phyloP scores from a whole-genome alignment of 345 rosid species.

The Aquilaria yunnanensis region DNA sequence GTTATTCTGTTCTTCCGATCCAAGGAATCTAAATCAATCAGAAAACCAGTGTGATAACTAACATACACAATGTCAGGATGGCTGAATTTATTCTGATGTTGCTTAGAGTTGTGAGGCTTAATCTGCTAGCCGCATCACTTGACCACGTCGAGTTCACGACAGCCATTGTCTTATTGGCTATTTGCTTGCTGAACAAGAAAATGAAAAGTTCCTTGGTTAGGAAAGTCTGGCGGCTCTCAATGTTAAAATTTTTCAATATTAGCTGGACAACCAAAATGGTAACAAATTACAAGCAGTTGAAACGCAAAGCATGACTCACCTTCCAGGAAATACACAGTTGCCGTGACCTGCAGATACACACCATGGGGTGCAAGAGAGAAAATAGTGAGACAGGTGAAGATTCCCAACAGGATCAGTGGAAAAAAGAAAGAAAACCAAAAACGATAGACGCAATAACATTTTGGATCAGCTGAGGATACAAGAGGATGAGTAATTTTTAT shows the following conservation, averaged over 20 bases:
- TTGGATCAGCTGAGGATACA: constrained; percentile 1
- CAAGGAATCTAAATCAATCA: constrained; percentile 13
- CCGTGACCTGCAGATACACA: constrained; percentile 57
- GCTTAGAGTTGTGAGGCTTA: constrained; percentile 18
- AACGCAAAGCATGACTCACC: constrained; percentile 34
- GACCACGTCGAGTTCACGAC: constrained; percentile 43
- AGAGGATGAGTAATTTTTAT: neutral
- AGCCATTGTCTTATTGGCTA: constrained; percentile 49
- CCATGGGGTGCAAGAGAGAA: neutral
- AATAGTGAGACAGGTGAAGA: no score
- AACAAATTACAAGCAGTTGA: neutral
- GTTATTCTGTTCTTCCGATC: neutral
- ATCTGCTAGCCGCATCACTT: constrained; percentile 28
- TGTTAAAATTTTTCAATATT: neutral
- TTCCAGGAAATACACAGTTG: constrained; percentile 84
- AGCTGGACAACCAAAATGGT: neutral
- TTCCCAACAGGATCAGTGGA: neutral
- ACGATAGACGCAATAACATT: neutral
- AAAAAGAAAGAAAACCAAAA: neutral
- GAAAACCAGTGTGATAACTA: constrained; percentile 25
- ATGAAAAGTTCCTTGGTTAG: neutral
- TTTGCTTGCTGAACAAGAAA: constrained; percentile 52
- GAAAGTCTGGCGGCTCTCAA: neutral
- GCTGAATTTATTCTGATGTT: constrained; percentile 22
- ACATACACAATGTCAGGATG: constrained; percentile 27